A percentile compares a stretch with the other conserved stretches of the same genome.
phyloP scores from a whole-genome alignment of 2,329 filamentous ascomycete genomes.

The Fusarium sublunatum region DNA sequence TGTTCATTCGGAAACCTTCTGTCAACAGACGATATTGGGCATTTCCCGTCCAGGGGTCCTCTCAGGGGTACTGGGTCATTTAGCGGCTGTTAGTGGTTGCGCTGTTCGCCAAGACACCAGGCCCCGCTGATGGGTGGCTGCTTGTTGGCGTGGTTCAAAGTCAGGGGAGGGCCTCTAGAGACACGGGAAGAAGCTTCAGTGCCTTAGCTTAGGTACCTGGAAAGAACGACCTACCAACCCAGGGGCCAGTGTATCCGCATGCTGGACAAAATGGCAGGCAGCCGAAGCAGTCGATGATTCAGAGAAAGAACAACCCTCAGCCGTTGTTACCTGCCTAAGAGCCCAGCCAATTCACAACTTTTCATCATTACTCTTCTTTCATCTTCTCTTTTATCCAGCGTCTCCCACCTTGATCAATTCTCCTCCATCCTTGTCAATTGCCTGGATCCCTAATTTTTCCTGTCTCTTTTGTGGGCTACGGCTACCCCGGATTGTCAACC shows the following conservation, averaged over 20 bases:
- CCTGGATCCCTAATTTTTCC: slow-evolving; percentile 37
- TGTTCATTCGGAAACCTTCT: slow-evolving; percentile 2
- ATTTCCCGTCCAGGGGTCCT: slow-evolving; percentile 1
- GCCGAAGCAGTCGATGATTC: slow-evolving; percentile 3
- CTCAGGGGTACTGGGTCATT: slow-evolving; percentile 27
- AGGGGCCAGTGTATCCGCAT: neutral
- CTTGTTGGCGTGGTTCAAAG: slow-evolving; percentile 28
- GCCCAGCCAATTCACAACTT: too few species aligned
- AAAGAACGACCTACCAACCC: neutral
- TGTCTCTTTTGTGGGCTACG: slow-evolving; percentile 34
- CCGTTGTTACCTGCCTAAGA: too few species aligned
- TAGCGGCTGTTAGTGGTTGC: slow-evolving; percentile 37
- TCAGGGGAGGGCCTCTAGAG: slow-evolving; percentile 32
- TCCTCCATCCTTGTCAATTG: slow-evolving; percentile 25
- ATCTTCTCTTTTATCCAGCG: neutral
- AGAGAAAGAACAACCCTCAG: neutral
- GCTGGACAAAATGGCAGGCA: slow-evolving; percentile 14
- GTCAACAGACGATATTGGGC: slow-evolving; percentile 11
- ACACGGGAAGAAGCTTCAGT: slow-evolving; percentile 18
- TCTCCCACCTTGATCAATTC: slow-evolving; percentile 2
- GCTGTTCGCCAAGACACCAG: slow-evolving; percentile 30
- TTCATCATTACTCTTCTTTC: neutral
- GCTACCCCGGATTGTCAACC: slow-evolving; percentile 46
- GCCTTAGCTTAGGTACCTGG: neutral
- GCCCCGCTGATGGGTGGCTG: slow-evolving; percentile 28